Base-by-base conservation (phyloP, 257 asterid species). In the Verbena officinalis region DNA sequence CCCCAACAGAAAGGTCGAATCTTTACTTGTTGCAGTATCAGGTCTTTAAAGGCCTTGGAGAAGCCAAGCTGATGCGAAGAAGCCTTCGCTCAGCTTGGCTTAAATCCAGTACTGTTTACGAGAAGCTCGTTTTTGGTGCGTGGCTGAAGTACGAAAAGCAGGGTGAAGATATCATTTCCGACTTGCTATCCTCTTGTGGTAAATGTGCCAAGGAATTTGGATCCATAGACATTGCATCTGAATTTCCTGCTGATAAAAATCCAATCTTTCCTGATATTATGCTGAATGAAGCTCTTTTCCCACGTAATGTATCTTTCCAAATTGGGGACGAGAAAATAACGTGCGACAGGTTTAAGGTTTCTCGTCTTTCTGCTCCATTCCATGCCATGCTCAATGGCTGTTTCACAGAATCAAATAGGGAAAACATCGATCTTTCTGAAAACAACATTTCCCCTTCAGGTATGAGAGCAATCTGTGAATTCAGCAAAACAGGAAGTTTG, bases 41-140 rank as follows among this genome's bases (percentile, higher is more conserved):
- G 72, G 96, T 94, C 55, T 94, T 94, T 73, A 90, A 86, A 74
- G 99, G 99, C 49, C 91, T 94, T 5, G 96, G 97, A 38, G 99
- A 94, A 75, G 81, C 80, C 11, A 94, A 94, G 52, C 63, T 91
- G 68, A 88, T 89, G 99, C 83, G 91, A 14, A 91, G 96, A 55
- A 88, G 98, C 83, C 98, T 94, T 42, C 91, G 86, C 45, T 79
- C 95, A 0, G 99, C 99, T 58, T 94, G 83, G 84, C 64, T 86
- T 39, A 94, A 91, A 68, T 84, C 99, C 1, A 76, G 77, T 76
- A 77, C 85, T 0, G 82, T 94, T 15, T 77, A 94, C 9, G 99
- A 94, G 56, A 94, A 81, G 57, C 94, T 94, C 20, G 74, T 94
- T 12, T 88, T 91, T 54, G 96, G 95, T 68, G 93, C 99, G 20